A percentile compares a stretch with the other conserved stretches of the same genome.
Conservation (phyloP, 1,139 yeast species). For the Pichia sp. region DNA sequence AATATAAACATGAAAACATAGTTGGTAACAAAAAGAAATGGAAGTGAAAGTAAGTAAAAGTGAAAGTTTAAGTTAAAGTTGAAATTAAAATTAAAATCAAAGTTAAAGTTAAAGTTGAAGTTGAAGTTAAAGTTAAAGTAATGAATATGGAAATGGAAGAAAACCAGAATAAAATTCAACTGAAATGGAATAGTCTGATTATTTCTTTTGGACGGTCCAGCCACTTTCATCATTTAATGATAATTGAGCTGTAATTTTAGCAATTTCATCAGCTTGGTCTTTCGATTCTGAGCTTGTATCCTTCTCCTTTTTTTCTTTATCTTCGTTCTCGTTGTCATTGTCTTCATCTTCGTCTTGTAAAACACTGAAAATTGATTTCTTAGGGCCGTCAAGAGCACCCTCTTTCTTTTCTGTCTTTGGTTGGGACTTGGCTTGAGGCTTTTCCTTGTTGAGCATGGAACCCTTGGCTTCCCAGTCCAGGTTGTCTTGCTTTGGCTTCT, state of each 20-base stretch:
- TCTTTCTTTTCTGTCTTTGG: conserved; percentile 20
- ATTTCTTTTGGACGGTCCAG: conserved; percentile 38
- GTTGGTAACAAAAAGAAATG: not conserved
- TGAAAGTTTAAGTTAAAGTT: not conserved
- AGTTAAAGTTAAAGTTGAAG: not conserved
- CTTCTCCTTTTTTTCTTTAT: conserved; percentile 19
- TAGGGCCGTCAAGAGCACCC: conserved; percentile 25
- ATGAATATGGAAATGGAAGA: not conserved
- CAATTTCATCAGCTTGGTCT: conserved; percentile 34
- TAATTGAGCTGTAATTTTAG: conserved; percentile 41
- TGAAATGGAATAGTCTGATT: not conserved
- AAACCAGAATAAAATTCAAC: not conserved
- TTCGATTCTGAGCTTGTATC: not conserved
- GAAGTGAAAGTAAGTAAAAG: conserved; percentile 2
- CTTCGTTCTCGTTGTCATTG: conserved; percentile 40
- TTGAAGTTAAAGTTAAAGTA: not conserved
- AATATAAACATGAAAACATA: conserved; percentile 9
- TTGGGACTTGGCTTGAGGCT: conserved; percentile 37
- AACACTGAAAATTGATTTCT: conserved; percentile 57
- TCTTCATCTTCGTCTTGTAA: conserved; percentile 65
- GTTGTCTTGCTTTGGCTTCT: conserved; percentile 27
- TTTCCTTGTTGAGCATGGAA: conserved; percentile 30
- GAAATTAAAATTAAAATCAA: not conserved
- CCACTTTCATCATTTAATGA: conserved; percentile 43
- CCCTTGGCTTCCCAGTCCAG: conserved; percentile 42